Percentiles rank a stretch among this genome's conserved stretches.
These are phyloP conservation scores for Asterophora lycoperdoides DNA, from an alignment of 768 basidiomycete species.

Conservation along the genomic window DNA sequence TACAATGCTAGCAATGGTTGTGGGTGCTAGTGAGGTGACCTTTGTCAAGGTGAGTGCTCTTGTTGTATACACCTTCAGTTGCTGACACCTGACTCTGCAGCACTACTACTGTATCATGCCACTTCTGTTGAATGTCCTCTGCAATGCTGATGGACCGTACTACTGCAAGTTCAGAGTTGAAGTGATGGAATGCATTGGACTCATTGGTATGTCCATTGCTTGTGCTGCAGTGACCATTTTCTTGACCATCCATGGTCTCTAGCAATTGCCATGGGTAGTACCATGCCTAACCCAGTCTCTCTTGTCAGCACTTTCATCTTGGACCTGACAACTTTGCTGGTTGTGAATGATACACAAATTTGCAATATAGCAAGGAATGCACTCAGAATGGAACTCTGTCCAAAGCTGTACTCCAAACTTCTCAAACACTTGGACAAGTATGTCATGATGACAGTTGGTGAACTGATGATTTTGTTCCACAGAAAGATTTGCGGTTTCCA, in stretches of 20 bases:
- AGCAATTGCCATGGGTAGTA: slow-evolving; percentile 88
- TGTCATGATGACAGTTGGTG: slow-evolving; percentile 21
- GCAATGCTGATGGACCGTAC: slow-evolving; percentile 63
- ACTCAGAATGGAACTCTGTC: slow-evolving; percentile 73
- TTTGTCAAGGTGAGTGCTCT: slow-evolving; percentile 58
- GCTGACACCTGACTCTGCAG: too few relatives aligned
- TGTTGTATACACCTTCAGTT: neutral
- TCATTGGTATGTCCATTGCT: slow-evolving; percentile 57
- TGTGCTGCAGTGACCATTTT: neutral
- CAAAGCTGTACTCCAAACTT: slow-evolving; percentile 60
- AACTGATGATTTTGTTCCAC: neutral
- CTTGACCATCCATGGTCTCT: neutral
- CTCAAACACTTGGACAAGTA: slow-evolving; percentile 74
- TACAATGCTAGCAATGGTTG: slow-evolving; percentile 86
- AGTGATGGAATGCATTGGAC: slow-evolving; percentile 88
- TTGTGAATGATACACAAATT: slow-evolving; percentile 57
- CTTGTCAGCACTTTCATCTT: slow-evolving; percentile 64
- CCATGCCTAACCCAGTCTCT: slow-evolving; percentile 50
- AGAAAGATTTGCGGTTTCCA: slow-evolving; percentile 52
- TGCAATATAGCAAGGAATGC: slow-evolving; percentile 82
- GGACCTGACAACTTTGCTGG: slow-evolving; percentile 62
- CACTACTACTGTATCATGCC: slow-evolving; percentile 82
- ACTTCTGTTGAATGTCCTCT: slow-evolving; percentile 67
- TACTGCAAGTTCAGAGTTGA: slow-evolving; percentile 70
- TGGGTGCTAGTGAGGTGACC: slow-evolving; percentile 74